Evolutionary conservation across 805 yeast species (phyloP).

Genomic region (Candida cerambycidarum): DNA sequence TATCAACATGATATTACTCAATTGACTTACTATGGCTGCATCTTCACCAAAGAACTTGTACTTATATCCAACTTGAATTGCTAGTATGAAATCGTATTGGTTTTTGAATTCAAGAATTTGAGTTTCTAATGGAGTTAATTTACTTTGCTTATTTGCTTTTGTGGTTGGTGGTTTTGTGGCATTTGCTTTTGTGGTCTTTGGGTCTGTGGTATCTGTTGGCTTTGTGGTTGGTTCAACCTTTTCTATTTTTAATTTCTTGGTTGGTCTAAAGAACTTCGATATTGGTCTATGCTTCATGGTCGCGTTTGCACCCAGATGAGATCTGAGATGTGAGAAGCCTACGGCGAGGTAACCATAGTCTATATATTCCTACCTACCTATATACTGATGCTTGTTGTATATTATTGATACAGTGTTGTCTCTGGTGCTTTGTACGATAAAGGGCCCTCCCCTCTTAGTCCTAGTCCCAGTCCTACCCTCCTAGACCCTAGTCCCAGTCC

Average conservation of each 20-base stretch:
- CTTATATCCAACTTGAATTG: conserved; percentile 90
- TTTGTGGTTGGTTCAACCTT: too few species aligned
- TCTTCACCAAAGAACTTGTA: conserved; percentile 85
- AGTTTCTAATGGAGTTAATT: conserved; percentile 69
- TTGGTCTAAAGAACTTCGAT: conserved; percentile 7
- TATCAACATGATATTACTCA: conserved; percentile 67
- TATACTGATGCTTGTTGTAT: too few species aligned
- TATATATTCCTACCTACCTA: not conserved
- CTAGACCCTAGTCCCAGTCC: too few species aligned
- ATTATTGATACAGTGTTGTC: too few species aligned
- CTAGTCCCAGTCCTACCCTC: too few species aligned
- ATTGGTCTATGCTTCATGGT: conserved; percentile 9
- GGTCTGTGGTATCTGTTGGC: not conserved
- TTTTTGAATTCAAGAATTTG: conserved; percentile 71
- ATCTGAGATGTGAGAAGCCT: not conserved
- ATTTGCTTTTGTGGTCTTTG: not conserved
- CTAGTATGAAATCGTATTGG: conserved; percentile 62
- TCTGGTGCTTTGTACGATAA: too few species aligned
- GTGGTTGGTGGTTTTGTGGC: not conserved
- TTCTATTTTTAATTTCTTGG: conserved; percentile 1
- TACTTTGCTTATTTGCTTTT: conserved; percentile 15
- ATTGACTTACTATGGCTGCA: conserved; percentile 66
- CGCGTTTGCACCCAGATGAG: conserved; percentile 1
- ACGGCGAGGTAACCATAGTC: too few species aligned
- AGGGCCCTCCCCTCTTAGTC: too few species aligned